These are phyloP conservation scores for Astragalus glycyphyllos DNA, from an alignment of 306 rosid genomes.

Conservation along the genomic window DNA sequence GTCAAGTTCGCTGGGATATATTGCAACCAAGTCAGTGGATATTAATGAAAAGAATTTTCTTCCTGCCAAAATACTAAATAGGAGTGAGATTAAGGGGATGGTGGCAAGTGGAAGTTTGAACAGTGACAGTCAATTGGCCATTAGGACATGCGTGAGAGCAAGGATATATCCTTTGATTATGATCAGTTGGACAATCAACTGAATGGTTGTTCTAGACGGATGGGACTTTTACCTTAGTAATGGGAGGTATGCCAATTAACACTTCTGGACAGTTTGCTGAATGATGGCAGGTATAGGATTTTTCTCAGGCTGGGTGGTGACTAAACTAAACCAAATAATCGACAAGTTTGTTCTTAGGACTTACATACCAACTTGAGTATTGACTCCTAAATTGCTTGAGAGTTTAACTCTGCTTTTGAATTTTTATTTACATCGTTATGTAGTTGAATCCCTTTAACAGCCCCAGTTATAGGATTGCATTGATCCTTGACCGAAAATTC, in stretches of 20 bases:
- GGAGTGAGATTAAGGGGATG: not conserved
- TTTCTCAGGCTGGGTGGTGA: not conserved
- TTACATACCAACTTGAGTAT: not conserved
- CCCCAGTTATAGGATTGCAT: not conserved
- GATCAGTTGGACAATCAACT: not conserved
- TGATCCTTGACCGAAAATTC: not conserved
- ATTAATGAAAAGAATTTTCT: not conserved
- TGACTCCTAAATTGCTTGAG: not conserved
- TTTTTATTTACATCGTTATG: no score
- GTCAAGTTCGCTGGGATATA: constrained; percentile 6
- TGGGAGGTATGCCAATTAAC: not conserved
- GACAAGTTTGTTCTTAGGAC: not conserved
- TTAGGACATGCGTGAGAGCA: not conserved
- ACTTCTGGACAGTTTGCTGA: not conserved
- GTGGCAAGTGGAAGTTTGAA: not conserved
- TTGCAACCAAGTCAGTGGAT: not conserved
- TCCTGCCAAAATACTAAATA: not conserved
- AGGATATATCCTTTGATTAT: not conserved
- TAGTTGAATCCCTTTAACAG: not conserved
- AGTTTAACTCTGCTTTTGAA: not conserved
- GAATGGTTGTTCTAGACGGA: not conserved
- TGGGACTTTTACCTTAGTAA: not conserved
- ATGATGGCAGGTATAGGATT: not conserved
- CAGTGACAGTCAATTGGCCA: not conserved
- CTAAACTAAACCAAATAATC: not conserved